These are phyloP conservation scores for Cladosporium sp. DNA, from an alignment of 2,329 filamentous ascomycete species.

Conservation along the genomic window DNA sequence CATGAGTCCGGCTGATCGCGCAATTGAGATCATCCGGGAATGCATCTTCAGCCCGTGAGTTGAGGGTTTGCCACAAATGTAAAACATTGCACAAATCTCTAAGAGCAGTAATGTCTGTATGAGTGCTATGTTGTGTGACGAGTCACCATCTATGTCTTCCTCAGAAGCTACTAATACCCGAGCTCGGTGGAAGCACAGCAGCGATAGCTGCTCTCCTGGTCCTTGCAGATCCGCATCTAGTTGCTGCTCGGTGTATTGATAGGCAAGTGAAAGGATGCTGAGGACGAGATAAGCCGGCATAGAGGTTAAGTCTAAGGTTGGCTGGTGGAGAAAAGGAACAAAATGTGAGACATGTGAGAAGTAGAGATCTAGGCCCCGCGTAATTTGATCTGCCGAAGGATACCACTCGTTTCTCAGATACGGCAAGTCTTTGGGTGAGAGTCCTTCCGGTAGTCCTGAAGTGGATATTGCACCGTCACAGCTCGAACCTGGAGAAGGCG, in stretches of 20 bases:
- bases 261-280: constrained; percentile 36
- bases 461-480: not conserved
- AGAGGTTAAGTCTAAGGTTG: constrained; percentile 33
- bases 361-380: constrained; percentile 33
- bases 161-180: constrained; percentile 1
- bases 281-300: constrained; percentile 18
- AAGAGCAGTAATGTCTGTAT: constrained; percentile 40
- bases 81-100: constrained; percentile 43
- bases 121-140: constrained; percentile 23
- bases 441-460: not conserved
- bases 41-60: constrained; percentile 38
- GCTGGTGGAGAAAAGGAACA: constrained; percentile 36
- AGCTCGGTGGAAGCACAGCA: constrained; percentile 21
- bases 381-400: constrained; percentile 28
- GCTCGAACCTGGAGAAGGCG: not conserved
- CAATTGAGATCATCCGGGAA: constrained; percentile 38
- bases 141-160: constrained; percentile 9
- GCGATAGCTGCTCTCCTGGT: constrained; percentile 11
- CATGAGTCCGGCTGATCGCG: constrained; percentile 21
- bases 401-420: constrained; percentile 29
- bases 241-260: constrained; percentile 32
- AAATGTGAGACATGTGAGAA: constrained; percentile 37
- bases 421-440: constrained; percentile 11
- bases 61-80: constrained; percentile 37
- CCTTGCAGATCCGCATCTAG: not conserved